Percentiles rank a stretch among this genome's conserved stretches.
phyloP scores from a whole-genome alignment of 1,284 basidiomycete species.

The Microstroma glucosiphilum region DNA sequence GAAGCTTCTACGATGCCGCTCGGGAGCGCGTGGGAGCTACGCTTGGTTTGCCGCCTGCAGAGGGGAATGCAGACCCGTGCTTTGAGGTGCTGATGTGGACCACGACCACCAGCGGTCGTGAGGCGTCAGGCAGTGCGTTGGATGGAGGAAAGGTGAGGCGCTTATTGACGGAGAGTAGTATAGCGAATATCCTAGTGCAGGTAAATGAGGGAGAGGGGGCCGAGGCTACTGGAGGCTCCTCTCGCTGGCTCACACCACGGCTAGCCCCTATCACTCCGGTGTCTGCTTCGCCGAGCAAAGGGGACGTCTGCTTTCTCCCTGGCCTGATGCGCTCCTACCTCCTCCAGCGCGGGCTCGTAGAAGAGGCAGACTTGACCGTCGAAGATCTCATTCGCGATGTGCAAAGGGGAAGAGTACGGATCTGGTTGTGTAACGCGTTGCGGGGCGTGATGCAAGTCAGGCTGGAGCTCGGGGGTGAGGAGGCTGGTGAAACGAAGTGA shows the following conservation, averaged over 20 bases:
- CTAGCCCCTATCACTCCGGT: neutral
- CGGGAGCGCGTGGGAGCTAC: neutral
- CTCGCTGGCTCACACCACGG: neutral
- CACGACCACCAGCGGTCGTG: neutral
- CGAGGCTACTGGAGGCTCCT: neutral
- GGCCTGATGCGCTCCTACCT: neutral
- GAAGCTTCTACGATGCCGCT: neutral
- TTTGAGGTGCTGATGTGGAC: slow-evolving; percentile 5
- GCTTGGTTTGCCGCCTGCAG: neutral
- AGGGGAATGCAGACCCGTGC: slow-evolving; percentile 1
- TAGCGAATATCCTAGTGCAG: slow-evolving; percentile 2
- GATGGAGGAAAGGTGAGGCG: neutral
- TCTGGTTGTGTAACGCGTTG: slow-evolving; percentile 5
- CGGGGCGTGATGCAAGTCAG: neutral
- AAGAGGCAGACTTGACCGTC: neutral
- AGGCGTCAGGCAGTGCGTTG: neutral
- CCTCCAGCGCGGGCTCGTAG: neutral
- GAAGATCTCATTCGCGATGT: neutral
- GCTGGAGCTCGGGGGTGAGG: neutral
- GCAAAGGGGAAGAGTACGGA: neutral
- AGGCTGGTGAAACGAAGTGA: too few species aligned
- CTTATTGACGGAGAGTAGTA: neutral
- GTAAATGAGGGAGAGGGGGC: neutral
- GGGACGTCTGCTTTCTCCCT: neutral
- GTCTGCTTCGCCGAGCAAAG: neutral